Evolutionary conservation across 164 flowering plant genomes (phyloP), one percentile per base, ranked within the genome.

Genomic region (Protea cynaroides): DNA sequence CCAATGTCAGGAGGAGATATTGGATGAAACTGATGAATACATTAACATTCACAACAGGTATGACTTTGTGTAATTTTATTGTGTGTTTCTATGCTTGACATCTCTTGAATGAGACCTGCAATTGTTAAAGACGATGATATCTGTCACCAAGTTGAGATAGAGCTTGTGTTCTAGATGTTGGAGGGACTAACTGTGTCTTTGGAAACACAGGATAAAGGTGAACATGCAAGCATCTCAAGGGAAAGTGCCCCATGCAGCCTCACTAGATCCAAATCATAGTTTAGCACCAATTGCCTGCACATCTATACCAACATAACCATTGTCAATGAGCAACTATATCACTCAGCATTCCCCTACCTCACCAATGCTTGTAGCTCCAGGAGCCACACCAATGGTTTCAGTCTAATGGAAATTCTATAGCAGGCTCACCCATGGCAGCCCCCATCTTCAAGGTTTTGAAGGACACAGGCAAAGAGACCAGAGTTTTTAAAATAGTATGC

Each of bases 21-120:
- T 89, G 76, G 98, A 92, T 67, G 98, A 92, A 73, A 89, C 96
- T 12, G 98, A 92, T 78, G 96, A 88, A 74, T 92, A 89, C 55
- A 87, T 92, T 56, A 86, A 92, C 65, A 85, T 90, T 63, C 96
- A 90, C 73, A 92, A 92, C 76, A 86, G 91, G 98, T 89, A 79
- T 29, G 34, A 5, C 71, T 44, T 49, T 11, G 11, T 66, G 22
- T 17, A 14, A 54, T 59, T 46, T 44, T 19, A 15, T 25, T 9
- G 22, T 14, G 24, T 21, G 18, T 19, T 62, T 19, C 25, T 34
- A 21, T 59, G 7, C 8, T 9, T 43, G 34, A 43, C 18, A 21
- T 43, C 24, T 59, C 18, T 18, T 59, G 25, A 11, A n/a, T 59
- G 46, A 18, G 17, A 34, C 51, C 47, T 19, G 21, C 15, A 47